Conservation (phyloP, 345 rosid species). For the Murraya paniculata region DNA sequence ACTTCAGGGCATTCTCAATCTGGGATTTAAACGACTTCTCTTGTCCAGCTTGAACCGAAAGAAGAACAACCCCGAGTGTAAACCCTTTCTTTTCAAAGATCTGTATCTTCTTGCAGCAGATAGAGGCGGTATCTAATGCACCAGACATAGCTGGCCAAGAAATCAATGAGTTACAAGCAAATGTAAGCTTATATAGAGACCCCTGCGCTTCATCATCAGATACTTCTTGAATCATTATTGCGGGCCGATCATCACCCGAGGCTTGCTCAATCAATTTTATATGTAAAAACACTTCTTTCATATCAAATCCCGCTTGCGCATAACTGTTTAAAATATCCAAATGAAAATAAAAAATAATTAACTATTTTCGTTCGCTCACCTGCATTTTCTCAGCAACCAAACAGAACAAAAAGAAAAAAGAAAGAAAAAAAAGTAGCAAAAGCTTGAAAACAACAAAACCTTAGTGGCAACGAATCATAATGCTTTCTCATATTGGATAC, state of each 20-base stretch:
- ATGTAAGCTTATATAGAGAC: conserved; percentile 62
- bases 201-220: conserved; percentile 57
- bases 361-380: conserved; percentile 3
- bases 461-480: conserved; percentile 92
- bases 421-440: no score
- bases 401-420: background rate
- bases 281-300: conserved; percentile 92
- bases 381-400: conserved; percentile 24
- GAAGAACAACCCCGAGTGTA: conserved; percentile 70
- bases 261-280: conserved; percentile 95
- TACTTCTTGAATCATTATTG: conserved; percentile 67
- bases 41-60: conserved; percentile 61
- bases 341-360: background rate
- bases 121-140: conserved; percentile 72
- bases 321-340: conserved; percentile 49
- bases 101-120: conserved; percentile 81
- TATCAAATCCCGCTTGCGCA: conserved; percentile 85
- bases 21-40: conserved; percentile 55
- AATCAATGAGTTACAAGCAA: conserved; percentile 72
- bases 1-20: conserved; percentile 70
- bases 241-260: conserved; percentile 71
- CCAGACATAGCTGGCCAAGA: conserved; percentile 84
- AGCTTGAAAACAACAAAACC: conserved; percentile 35
- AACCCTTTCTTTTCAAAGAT: conserved; percentile 93
- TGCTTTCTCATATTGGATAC: conserved; percentile 88